phyloP scores from a whole-genome alignment of 352 stramenopile species.

The Pythium brassicae region DNA sequence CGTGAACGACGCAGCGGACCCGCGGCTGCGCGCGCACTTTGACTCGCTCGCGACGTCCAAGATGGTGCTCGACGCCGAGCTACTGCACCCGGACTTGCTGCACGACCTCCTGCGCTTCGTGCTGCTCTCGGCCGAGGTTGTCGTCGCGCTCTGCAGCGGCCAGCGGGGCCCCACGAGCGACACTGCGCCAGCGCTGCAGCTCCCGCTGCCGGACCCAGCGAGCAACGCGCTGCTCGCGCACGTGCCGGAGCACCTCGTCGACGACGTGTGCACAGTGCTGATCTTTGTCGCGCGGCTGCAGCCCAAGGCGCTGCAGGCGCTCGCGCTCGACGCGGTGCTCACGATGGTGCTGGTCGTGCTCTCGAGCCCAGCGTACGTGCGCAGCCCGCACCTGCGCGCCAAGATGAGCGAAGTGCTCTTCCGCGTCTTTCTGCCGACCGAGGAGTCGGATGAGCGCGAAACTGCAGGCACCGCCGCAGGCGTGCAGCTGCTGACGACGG shows the following conservation, averaged over 20 bases:
- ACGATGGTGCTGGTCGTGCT: constrained; percentile 90
- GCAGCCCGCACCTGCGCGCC: constrained; percentile 91
- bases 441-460: constrained; percentile 74
- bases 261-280: constrained; percentile 92
- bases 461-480: constrained; percentile 43
- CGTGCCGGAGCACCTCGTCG: constrained; percentile 95
- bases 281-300: constrained; percentile 89
- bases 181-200: constrained; percentile 21
- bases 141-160: constrained; percentile 52
- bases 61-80: constrained; percentile 76
- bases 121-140: constrained; percentile 55
- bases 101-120: constrained; percentile 75
- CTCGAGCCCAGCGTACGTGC: constrained; percentile 80
- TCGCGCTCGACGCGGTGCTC: constrained; percentile 88
- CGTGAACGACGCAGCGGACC: constrained; percentile 72
- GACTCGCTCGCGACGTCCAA: constrained; percentile 64
- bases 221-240: constrained; percentile 49
- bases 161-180: too few relatives aligned
- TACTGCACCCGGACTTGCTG: constrained; percentile 73
- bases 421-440: constrained; percentile 92
- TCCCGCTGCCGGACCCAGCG: constrained; percentile 27
- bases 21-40: constrained; percentile 69
- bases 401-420: constrained; percentile 97
- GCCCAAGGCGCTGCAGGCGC: constrained; percentile 74
- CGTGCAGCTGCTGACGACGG: constrained; percentile 58